Evolutionary conservation across 768 basidiomycete species (phyloP).

Genomic region (Boletus pseudopeckii): DNA sequence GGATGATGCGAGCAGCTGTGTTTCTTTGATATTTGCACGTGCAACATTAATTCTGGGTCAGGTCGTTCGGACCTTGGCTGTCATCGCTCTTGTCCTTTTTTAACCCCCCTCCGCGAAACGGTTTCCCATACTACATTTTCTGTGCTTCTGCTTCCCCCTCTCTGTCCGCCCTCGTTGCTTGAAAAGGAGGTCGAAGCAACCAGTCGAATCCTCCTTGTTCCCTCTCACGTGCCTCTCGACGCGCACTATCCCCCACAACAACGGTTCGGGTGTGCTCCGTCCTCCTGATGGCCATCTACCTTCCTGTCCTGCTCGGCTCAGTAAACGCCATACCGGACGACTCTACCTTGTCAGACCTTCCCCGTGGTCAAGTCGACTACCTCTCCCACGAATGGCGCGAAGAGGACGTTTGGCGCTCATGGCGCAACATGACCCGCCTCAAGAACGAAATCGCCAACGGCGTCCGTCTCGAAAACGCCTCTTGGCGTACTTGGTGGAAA

Average conservation of each 20-base stretch:
- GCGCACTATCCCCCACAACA: not conserved
- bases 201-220: not conserved
- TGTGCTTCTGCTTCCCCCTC: not conserved
- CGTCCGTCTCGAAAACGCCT: slow-evolving; percentile 91
- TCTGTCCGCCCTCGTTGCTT: not conserved
- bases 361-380: slow-evolving; percentile 96
- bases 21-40: not conserved
- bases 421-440: slow-evolving; percentile 97
- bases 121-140: not conserved
- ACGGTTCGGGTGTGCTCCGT: not conserved
- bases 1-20: not conserved
- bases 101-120: not conserved
- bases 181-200: not conserved
- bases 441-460: slow-evolving; percentile 99
- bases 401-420: slow-evolving; percentile 98
- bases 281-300: slow-evolving; percentile 56
- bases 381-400: slow-evolving; percentile 97
- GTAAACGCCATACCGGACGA: slow-evolving; percentile 68
- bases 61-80: not conserved
- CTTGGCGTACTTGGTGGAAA: slow-evolving; percentile 99
- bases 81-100: not conserved
- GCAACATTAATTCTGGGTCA: not conserved
- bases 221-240: slow-evolving; percentile 1
- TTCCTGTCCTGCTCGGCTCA: slow-evolving; percentile 67
- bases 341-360: slow-evolving; percentile 75